Base-by-base conservation (phyloP, 129 eudicot species). In the Heracleum sosnowskyi region DNA sequence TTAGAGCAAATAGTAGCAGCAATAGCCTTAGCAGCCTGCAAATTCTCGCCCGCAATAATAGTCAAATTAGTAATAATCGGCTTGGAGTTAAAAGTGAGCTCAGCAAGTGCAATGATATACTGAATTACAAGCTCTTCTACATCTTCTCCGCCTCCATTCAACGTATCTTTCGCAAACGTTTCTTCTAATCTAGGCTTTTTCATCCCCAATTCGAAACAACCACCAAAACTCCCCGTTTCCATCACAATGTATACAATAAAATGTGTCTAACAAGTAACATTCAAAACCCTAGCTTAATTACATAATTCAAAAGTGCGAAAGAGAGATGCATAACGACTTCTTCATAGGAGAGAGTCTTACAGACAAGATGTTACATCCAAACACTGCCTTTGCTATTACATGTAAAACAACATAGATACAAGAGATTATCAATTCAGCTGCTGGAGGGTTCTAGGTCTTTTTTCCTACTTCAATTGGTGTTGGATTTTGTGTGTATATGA, bases 61-160 rank as follows among this genome's bases (percentile, higher is more conserved):
- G 99, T 90, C 87, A 95, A 82, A 78, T 95, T 95, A 39, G 96
- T 95, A 80, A 95, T 95, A 13, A 95, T 95, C 1, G 99, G 99
- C 80, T 95, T 95, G 11, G 98, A 95, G 78, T 95, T 95, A 62
- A 95, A 87, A 31, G 94, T 92, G 78, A 95, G 85, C 89, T 95
- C 99, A 51, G 88, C 82, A 66, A 95, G 73, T 1, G 98, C 98
- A 7, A 90, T 86, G 84, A 83, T 88, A 76, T 95, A 95, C 89
- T 88, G 96, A 85, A 66, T 85, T 60, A 95, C 93, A 37, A 95
- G 94, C 89, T 95, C 96, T 79, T 88, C 93, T 73, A 49, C 75
- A 87, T 55, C 83, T 11, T 44, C 47, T 44, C 46, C 46, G 2
- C 45, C 45, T 79, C 35, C 86, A 37, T 35, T 55, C 29, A 10